Percentiles rank a stretch among this genome's conserved stretches.
These are phyloP conservation scores for Phanerodontia chrysosporium DNA, from an alignment of 768 basidiomycete species.

Conservation along the genomic window DNA sequence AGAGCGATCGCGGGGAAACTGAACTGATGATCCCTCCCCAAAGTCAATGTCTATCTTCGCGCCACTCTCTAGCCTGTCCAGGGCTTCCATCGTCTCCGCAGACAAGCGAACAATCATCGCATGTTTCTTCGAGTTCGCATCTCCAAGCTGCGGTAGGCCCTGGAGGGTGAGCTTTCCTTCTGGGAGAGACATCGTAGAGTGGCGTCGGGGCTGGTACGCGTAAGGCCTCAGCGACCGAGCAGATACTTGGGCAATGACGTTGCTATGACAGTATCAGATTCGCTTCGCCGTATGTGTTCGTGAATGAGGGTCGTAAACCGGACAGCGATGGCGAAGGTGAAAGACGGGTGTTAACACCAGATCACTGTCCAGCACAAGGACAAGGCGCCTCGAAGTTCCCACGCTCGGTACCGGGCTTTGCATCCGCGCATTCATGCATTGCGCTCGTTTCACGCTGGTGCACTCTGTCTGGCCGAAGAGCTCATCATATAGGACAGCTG, in stretches of 20 bases:
- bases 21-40: conserved; percentile 23
- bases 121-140: conserved; percentile 56
- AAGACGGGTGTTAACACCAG: not conserved
- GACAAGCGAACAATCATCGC: conserved; percentile 78
- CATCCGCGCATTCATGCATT: not conserved
- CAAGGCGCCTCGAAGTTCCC: not conserved
- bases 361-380: not conserved
- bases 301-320: not conserved
- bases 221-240: not conserved
- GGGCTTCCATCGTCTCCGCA: conserved; percentile 64
- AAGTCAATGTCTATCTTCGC: conserved; percentile 59
- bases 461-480: no score
- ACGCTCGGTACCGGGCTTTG: not conserved
- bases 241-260: not conserved
- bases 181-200: conserved; percentile 60
- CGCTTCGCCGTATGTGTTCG: not conserved
- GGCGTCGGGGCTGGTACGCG: not conserved
- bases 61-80: conserved; percentile 51
- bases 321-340: not conserved
- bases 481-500: no score
- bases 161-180: conserved; percentile 51
- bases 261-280: not conserved
- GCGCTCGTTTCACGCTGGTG: no score
- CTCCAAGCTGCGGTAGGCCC: conserved; percentile 52
- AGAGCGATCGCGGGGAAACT: not conserved